Conservation (phyloP, 805 yeast species). For the Pachysolen tannophilus region DNA sequence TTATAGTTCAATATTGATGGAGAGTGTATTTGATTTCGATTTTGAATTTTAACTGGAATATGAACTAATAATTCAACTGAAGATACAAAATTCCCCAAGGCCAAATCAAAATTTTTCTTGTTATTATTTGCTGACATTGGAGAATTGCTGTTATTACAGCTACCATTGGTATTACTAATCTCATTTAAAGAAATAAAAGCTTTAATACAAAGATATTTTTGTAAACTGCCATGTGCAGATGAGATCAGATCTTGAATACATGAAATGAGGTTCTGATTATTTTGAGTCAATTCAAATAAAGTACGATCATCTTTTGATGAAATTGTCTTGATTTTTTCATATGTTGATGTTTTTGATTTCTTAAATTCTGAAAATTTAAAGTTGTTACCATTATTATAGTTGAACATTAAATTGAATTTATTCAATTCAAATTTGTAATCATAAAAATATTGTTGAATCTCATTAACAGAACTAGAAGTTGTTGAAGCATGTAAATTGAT, state of each 20-base stretch:
- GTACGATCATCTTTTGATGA: background rate
- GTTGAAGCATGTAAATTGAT: too few relatives aligned
- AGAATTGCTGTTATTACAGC: background rate
- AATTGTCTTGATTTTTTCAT: background rate
- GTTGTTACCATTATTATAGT: constrained; percentile 1
- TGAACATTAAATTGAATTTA: constrained; percentile 7
- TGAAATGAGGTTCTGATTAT: background rate
- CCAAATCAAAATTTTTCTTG: constrained; percentile 7
- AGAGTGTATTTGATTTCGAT: too few relatives aligned
- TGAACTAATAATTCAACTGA: constrained; percentile 7
- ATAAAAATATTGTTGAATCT: too few relatives aligned
- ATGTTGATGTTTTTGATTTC: background rate
- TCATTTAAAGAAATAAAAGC: background rate
- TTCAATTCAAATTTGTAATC: constrained; percentile 7
- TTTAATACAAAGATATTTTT: background rate
- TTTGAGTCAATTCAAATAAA: background rate
- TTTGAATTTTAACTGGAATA: constrained; percentile 1
- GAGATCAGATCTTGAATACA: background rate
- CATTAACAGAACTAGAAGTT: too few relatives aligned
- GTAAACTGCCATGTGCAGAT: background rate
- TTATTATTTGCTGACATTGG: background rate
- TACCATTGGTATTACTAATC: background rate
- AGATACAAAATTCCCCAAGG: constrained; percentile 7
- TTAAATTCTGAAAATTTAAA: constrained; percentile 6
- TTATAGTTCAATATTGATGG: constrained; percentile 4